Base-by-base conservation (phyloP, 495 filamentous ascomycete species). In the Daldinia childiae region DNA sequence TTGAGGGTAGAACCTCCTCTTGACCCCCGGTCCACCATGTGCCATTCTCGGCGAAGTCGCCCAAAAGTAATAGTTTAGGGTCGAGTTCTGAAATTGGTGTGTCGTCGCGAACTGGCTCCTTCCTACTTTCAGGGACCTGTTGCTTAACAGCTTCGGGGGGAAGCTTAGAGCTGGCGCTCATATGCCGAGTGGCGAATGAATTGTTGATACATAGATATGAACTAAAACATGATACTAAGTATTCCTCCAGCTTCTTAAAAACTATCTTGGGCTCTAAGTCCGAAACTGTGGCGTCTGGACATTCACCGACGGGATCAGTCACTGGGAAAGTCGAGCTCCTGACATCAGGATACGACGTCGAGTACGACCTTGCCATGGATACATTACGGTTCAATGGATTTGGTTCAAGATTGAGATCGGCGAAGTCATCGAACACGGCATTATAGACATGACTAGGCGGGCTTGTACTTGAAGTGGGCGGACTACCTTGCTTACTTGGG, bases 11-110 rank as follows among this genome's bases (percentile, higher is more conserved):
- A 12, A 76, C 52, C 36, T 84, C 79, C 21, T 82, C 78, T 61
- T 86, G 82, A 1, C 86, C 83, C 21, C 89, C 90, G 58, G 88
- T 91, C 92, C 92, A 95, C 93, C 92, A 95, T 14, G 87, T 87
- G 1, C 92, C 92, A 75, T 95, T 95, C 77, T 95, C 92, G 0
- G 90, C 90, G 67, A 95, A 81, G 66, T 95, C 88, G 14, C 92
- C 93, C n/a, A 93, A 76, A 12, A 95, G 83, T 12, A 95, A 82
- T 0, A 91, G 90, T 77, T 94, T 95, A 0, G 91, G 87, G 77
- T 95, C 93, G 27, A 93, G 78, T 19, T 83, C 82, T 19, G 77
- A 67, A 43, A 84, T 79, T 7, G 76, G 66, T 24, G 77, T 68
- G n/a, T 81, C 79, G 41, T 57, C 78, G 61, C 58, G 70, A 15